Base-by-base conservation (phyloP, 805 yeast genomes). In the Ogataea pilisensis region DNA sequence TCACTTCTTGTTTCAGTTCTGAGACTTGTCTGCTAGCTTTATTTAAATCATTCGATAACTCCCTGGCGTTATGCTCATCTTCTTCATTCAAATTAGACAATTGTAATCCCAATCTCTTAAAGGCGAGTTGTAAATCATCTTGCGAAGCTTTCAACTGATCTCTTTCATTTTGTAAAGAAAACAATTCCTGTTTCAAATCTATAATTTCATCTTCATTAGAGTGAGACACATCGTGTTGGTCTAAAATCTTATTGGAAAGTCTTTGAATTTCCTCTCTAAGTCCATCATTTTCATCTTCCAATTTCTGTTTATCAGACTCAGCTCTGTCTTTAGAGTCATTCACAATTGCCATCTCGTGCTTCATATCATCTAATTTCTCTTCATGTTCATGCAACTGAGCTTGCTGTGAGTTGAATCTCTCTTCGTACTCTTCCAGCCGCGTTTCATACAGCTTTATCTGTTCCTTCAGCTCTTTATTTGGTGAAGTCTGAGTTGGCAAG, bases 151-250 rank as follows among this genome's bases (percentile, higher is more conserved):
- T 39, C 33, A 52, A 35, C n/a, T 35, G 36, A 26, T 50, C 55
- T 20, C 41, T 39, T 35, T 48, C 44, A 28, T 44, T 46, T 11
- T 30, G 40, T 22, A 48, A 9, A 9, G 30, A 9, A 18, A 32
- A 21, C 31, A 46, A 18, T 6, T 48, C 46, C 12, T 41, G 48
- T 34, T 45, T 40, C 37, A 52, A 34, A 21, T 50, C 44, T 16
- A 27, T 12, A 4, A 46, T 17, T n/a, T 45, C 44, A 22, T 42
- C 39, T 12, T 44, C 51, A 22, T 41, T 37, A 3, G 29, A 26
- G 11, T 14, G 22, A 11, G 17, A 25, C 9, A 37, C 43, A 9
- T 38, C 42, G 26, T 29, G 37, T 22, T 45, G 45, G 5, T 34
- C 26, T 5, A 37, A 31, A 24, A 47, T 17, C 20, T 28, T 33